A percentile compares a stretch with the other conserved stretches of the same genome.
Evolutionary conservation across 192 early-diverging fungal species (phyloP).

Genomic region (Backusella parvicylindrica): DNA sequence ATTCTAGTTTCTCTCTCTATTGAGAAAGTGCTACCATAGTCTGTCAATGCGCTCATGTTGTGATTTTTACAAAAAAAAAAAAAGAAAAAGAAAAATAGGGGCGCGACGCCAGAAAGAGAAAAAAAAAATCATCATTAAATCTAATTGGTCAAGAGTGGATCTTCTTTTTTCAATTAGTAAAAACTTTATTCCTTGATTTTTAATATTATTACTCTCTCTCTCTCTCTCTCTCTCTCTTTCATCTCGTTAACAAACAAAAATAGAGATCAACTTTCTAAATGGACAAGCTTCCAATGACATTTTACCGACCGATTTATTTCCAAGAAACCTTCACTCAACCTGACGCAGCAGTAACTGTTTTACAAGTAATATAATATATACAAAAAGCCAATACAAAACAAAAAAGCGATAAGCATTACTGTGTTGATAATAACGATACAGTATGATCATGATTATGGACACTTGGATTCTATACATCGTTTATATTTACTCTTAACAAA

Average conservation of each 20-base stretch:
- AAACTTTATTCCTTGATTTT: no score
- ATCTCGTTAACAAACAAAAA: not conserved
- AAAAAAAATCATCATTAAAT: not conserved
- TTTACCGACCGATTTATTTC: not conserved
- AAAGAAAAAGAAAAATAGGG: not conserved
- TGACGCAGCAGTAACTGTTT: not conserved
- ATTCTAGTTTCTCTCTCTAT: no score
- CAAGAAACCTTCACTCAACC: not conserved
- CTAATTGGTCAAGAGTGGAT: not conserved
- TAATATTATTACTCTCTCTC: no score
- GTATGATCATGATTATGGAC: constrained; percentile 26
- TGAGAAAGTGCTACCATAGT: not conserved
- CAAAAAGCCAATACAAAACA: not conserved
- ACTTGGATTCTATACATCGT: not conserved
- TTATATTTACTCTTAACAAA: constrained; percentile 19
- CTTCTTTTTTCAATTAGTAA: no score
- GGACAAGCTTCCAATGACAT: not conserved
- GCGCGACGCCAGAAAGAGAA: not conserved
- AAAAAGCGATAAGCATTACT: not conserved
- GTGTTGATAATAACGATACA: no score
- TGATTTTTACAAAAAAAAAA: not conserved
- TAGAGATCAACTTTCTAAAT: constrained; percentile 1
- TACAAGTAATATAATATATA: not conserved
- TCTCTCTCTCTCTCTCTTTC: no score
- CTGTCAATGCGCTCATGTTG: not conserved